phyloP scores from a whole-genome alignment of 2,329 filamentous ascomycete species.

The Paecilomyces sp. region DNA sequence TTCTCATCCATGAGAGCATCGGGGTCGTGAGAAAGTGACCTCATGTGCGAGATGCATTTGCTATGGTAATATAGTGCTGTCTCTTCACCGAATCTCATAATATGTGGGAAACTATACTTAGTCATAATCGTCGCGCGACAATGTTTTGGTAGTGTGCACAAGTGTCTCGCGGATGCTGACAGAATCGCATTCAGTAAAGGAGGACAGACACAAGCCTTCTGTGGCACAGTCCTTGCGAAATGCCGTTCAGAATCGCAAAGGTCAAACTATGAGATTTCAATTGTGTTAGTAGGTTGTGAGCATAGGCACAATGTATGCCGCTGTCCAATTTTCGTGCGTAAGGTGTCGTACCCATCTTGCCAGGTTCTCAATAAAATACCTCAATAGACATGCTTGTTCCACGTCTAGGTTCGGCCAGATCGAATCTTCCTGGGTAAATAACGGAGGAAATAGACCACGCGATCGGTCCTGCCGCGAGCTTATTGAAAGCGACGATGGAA shows the following conservation, averaged over 20 bases:
- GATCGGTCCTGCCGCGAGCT: neutral
- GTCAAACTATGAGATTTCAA: slow-evolving; percentile 17
- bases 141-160: neutral
- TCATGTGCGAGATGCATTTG: slow-evolving; percentile 18
- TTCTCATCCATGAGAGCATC: slow-evolving; percentile 43
- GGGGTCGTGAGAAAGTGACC: slow-evolving; percentile 22
- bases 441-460: slow-evolving; percentile 1
- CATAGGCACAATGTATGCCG: neutral
- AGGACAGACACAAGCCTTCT: slow-evolving; percentile 27
- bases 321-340: neutral
- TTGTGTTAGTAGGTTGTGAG: neutral
- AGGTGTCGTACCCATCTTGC: slow-evolving; percentile 8
- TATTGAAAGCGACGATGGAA: neutral
- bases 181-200: slow-evolving; percentile 27
- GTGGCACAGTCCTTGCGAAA: slow-evolving; percentile 30
- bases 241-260: slow-evolving; percentile 30
- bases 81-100: slow-evolving; percentile 13
- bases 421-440: neutral
- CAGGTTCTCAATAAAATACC: slow-evolving; percentile 12
- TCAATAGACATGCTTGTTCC: slow-evolving; percentile 9
- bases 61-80: slow-evolving; percentile 19
- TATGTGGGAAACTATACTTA: slow-evolving; percentile 18
- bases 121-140: slow-evolving; percentile 13
- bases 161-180: slow-evolving; percentile 6
- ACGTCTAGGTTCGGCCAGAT: slow-evolving; percentile 1